Evolutionary conservation across 176 grass and related monocot species (phyloP), one percentile per base, ranked within the genome.

Genomic region (Avena eriantha): DNA sequence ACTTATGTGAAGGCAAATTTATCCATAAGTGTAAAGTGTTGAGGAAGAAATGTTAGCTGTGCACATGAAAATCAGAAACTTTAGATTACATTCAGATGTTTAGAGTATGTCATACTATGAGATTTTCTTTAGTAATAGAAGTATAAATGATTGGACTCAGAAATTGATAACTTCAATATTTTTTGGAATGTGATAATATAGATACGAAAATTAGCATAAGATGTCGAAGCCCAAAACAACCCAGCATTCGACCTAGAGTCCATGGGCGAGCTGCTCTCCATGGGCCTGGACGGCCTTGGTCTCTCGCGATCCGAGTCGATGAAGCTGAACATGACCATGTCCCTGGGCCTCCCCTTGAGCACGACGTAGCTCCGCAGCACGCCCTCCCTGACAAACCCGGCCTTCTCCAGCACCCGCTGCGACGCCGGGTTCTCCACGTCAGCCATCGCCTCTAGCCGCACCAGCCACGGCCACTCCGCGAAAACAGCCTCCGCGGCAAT

Each of bases 381-480:
- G 15, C 91, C 93, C 22, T 95, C 93, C 59, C 88, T 78, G 19
- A 23, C 56, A 75, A 98, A 98, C 10, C 93, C 93, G 56, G 95
- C 93, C 88, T 98, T 95, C 91, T 98, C 93, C 77, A 93, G 93
- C 86, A 92, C 91, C 29, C 93, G 88, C 77, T 95, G 95, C 80
- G 93, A 95, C 77, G 95, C 89, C 73, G 77, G 86, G 70, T 93
- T 98, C 48, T 87, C 93, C 14, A 93, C 77, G 66, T 98, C 91
- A 1, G 91, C 93, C 11, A 98, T 51, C 2, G 93, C 95, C 72
- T 95, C 93, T 23, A 98, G 87, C 35, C 91, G 86, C 80, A 53
- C 51, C 91, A 95, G 81, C 61, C 80, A 19, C 68, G 69, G 73
- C 76, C 88, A 89, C 64, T 84, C 87, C 48, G 79, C 83, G 70